These are phyloP conservation scores for Aschersonia sp. DNA, from an alignment of 2,329 filamentous ascomycete species.

Conservation along the genomic window DNA sequence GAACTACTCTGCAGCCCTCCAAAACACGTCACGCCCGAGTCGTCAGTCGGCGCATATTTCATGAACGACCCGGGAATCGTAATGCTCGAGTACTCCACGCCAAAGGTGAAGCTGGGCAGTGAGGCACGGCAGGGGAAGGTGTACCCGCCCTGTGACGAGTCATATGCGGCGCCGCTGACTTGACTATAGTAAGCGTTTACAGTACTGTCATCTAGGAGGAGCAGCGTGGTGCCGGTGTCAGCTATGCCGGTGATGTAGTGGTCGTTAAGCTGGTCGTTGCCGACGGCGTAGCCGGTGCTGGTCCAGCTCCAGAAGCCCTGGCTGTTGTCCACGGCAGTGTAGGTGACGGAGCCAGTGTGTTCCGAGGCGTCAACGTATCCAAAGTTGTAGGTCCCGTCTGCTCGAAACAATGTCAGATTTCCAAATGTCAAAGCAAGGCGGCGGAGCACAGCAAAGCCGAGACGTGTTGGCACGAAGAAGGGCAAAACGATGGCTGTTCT, in stretches of 20 bases:
- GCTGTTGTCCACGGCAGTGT: constrained; percentile 43
- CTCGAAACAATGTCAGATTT: not conserved
- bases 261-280: constrained; percentile 4
- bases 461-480: too few species aligned
- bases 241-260: constrained; percentile 33
- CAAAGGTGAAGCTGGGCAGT: constrained; percentile 35
- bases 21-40: constrained; percentile 35
- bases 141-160: constrained; percentile 23
- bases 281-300: constrained; percentile 9
- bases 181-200: constrained; percentile 31
- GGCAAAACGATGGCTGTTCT: too few species aligned
- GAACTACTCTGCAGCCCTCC: constrained; percentile 49
- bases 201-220: constrained; percentile 39
- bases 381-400: constrained; percentile 56
- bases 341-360: constrained; percentile 47
- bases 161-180: constrained; percentile 19
- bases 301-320: constrained; percentile 46
- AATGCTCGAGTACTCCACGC: constrained; percentile 41
- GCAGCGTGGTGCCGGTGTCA: constrained; percentile 48
- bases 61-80: constrained; percentile 37
- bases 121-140: constrained; percentile 26
- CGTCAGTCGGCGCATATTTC: constrained; percentile 33
- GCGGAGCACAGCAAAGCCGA: too few species aligned
- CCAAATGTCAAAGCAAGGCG: not conserved
- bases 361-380: constrained; percentile 51